These are phyloP conservation scores for Eimeria zaria DNA, from an alignment of 169 alveolate genomes.

Conservation along the genomic window DNA sequence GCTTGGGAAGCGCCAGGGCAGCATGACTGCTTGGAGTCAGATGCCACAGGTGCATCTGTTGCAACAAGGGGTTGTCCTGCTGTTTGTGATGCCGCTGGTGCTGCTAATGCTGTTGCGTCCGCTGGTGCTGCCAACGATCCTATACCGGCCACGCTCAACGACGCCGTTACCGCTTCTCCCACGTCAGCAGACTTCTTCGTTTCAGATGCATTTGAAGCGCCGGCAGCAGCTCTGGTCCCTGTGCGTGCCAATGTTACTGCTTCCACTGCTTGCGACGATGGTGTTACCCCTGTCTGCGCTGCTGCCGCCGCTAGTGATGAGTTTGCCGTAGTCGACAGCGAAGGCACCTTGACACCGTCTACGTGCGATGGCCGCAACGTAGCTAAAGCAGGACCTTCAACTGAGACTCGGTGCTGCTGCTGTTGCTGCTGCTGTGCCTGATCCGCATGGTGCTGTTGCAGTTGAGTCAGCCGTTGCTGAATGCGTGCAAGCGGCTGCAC, in stretches of 20 bases:
- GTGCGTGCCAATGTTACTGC: neutral
- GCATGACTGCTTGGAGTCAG: neutral
- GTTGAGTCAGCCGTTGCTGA: slow-evolving; percentile 69
- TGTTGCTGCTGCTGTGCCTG: slow-evolving; percentile 48
- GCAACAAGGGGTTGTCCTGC: neutral
- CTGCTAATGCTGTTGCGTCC: neutral
- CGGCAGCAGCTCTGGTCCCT: neutral
- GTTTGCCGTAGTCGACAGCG: neutral
- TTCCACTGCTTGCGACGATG: neutral
- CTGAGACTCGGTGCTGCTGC: slow-evolving; percentile 14
- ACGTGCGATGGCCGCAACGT: neutral
- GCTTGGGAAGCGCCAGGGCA: neutral
- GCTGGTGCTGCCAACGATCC: neutral
- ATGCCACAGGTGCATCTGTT: neutral
- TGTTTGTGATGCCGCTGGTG: neutral
- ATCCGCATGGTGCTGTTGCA: slow-evolving; percentile 54
- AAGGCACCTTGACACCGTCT: neutral
- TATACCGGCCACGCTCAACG: neutral
- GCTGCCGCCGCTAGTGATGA: slow-evolving; percentile 16
- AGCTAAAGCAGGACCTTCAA: neutral
- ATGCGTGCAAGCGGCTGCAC: slow-evolving; percentile 72
- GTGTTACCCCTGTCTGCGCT: neutral
- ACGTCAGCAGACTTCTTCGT: neutral
- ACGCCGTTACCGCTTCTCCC: neutral
- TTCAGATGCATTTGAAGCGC: neutral